phyloP scores from a whole-genome alignment of 2,329 filamentous ascomycete species.

The Cytospora leucostoma region DNA sequence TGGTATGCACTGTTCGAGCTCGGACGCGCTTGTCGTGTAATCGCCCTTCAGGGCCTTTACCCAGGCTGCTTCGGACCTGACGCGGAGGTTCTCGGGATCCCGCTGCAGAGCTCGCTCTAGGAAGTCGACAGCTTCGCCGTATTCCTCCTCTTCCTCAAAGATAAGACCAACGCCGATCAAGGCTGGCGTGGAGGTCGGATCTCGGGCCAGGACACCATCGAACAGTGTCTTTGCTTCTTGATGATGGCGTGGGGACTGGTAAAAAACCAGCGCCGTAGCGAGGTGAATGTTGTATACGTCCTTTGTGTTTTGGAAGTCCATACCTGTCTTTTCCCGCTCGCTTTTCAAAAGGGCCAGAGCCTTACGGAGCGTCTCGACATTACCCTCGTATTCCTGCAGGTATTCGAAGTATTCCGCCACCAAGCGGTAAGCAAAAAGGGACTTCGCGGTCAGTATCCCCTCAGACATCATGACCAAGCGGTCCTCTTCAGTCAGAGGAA shows the following conservation, averaged over 20 bases:
- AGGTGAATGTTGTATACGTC: slow-evolving; percentile 78
- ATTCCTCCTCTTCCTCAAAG: slow-evolving; percentile 91
- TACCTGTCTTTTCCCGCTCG: slow-evolving; percentile 66
- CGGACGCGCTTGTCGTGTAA: slow-evolving; percentile 64
- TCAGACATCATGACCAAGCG: slow-evolving; percentile 79
- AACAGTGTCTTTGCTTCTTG: slow-evolving; percentile 86
- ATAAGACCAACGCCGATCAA: slow-evolving; percentile 90
- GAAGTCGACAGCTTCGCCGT: slow-evolving; percentile 77
- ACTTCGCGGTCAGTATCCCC: slow-evolving; percentile 66
- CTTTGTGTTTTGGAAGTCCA: slow-evolving; percentile 67
- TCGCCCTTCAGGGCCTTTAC: slow-evolving; percentile 83
- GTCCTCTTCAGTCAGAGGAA: slow-evolving; percentile 72
- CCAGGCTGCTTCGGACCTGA: slow-evolving; percentile 89
- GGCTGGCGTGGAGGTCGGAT: slow-evolving; percentile 74
- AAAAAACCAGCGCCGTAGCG: slow-evolving; percentile 85
- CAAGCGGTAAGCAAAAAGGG: slow-evolving; percentile 79
- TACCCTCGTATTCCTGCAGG: slow-evolving; percentile 81
- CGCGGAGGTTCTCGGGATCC: slow-evolving; percentile 72
- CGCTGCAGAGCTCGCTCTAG: slow-evolving; percentile 73
- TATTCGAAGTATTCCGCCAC: slow-evolving; percentile 81
- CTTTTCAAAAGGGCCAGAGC: slow-evolving; percentile 62
- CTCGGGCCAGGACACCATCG: slow-evolving; percentile 74
- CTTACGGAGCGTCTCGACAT: slow-evolving; percentile 76
- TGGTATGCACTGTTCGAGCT: slow-evolving; percentile 70
- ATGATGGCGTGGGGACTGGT: slow-evolving; percentile 88